phyloP scores from a whole-genome alignment of 306 rosid genomes.

The Oemleria cerasiformis region DNA sequence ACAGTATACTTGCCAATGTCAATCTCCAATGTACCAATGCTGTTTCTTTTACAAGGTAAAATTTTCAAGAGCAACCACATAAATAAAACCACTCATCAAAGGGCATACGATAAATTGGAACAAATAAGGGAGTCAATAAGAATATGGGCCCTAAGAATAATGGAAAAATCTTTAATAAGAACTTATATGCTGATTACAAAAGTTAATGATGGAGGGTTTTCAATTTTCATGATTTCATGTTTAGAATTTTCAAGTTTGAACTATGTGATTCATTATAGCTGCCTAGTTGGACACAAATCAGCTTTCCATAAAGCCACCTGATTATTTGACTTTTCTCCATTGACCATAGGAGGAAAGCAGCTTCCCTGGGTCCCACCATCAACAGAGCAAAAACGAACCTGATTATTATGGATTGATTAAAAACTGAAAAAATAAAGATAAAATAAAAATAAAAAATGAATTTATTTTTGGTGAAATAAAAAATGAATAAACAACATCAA shows the following conservation, averaged over 20 bases:
- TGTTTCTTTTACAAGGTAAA: too few relatives aligned
- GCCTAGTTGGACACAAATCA: slow-evolving; percentile 54
- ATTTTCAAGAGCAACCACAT: not conserved
- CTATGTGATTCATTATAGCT: not conserved
- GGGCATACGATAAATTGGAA: too few relatives aligned
- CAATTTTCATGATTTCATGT: not conserved
- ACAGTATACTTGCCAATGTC: too few relatives aligned
- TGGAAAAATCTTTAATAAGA: too few relatives aligned
- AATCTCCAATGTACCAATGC: too few relatives aligned
- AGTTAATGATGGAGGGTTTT: not conserved
- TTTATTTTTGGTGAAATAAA: not conserved
- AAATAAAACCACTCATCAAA: too few relatives aligned
- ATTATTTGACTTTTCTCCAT: slow-evolving; percentile 56
- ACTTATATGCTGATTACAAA: too few relatives aligned
- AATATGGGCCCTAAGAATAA: too few relatives aligned
- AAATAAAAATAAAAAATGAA: not conserved
- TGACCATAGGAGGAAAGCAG: slow-evolving; percentile 17
- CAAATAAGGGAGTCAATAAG: too few relatives aligned
- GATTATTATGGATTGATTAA: slow-evolving; percentile 11
- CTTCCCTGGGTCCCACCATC: slow-evolving; percentile 39
- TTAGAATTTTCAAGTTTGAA: not conserved
- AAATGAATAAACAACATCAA: slow-evolving; percentile 15
- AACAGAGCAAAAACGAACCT: slow-evolving; percentile 17
- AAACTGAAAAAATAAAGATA: not conserved
- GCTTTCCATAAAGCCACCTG: slow-evolving; percentile 47